Percentiles rank a stretch among this genome's conserved stretches.
Conservation (phyloP, 1,284 basidiomycete genomes). For the Microbotryum lychnidis-dioicae region DNA sequence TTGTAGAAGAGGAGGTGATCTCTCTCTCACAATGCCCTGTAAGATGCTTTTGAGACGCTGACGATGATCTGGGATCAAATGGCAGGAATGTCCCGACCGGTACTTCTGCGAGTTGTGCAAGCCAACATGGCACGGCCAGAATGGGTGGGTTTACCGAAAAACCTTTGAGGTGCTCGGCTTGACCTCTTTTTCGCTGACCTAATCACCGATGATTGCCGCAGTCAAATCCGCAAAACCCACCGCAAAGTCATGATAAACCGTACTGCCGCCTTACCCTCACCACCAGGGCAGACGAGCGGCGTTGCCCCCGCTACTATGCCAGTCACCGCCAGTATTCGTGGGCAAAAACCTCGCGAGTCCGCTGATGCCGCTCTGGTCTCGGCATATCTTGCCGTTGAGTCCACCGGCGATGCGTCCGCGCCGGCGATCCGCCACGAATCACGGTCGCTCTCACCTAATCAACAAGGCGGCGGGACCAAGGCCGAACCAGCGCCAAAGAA, state of each 20-base stretch:
- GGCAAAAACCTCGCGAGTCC: slow-evolving; percentile 22
- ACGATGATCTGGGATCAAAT: too few species aligned
- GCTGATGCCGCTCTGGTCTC: slow-evolving; percentile 23
- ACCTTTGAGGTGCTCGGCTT: neutral
- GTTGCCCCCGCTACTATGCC: slow-evolving; percentile 1
- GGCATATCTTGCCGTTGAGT: slow-evolving; percentile 30
- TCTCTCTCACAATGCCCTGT: neutral
- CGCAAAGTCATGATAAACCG: slow-evolving; percentile 16
- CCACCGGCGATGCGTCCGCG: slow-evolving; percentile 39
- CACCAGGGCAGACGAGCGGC: neutral
- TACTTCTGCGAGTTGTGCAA: slow-evolving; percentile 90
- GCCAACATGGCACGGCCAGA: slow-evolving; percentile 45
- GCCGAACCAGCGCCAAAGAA: slow-evolving; percentile 55
- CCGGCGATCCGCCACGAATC: slow-evolving; percentile 34
- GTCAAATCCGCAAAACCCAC: slow-evolving; percentile 25
- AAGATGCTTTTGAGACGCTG: too few species aligned
- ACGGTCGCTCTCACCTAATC: slow-evolving; percentile 2
- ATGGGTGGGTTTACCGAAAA: slow-evolving; percentile 47
- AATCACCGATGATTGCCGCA: neutral
- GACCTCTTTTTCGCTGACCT: neutral
- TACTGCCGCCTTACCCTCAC: slow-evolving; percentile 3
- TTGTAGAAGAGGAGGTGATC: slow-evolving; percentile 62
- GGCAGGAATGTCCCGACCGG: slow-evolving; percentile 41
- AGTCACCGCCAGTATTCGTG: neutral
- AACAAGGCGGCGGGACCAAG: slow-evolving; percentile 3